Evolutionary conservation across 169 alveolate genomes (phyloP).

Genomic region (Plasmodium fragile): DNA sequence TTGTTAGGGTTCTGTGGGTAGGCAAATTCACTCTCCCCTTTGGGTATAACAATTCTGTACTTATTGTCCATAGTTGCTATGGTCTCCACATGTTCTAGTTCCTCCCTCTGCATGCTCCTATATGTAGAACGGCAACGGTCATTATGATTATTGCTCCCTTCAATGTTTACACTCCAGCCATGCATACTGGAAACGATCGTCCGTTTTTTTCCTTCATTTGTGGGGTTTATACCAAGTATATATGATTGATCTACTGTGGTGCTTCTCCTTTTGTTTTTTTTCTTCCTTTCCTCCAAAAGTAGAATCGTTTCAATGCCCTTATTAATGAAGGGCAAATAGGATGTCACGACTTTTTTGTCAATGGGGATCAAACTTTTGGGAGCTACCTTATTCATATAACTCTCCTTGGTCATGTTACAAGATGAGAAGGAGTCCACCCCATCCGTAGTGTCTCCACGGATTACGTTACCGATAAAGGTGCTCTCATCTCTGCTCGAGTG

Average conservation of each 20-base stretch:
- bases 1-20: not conserved
- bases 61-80: not conserved
- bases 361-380: slow-evolving; percentile 5
- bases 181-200: not conserved
- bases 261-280: slow-evolving; percentile 19
- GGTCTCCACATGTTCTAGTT: not conserved
- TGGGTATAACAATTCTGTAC: slow-evolving; percentile 12
- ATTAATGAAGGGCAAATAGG: slow-evolving; percentile 64
- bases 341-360: slow-evolving; percentile 30
- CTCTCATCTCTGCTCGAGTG: not conserved
- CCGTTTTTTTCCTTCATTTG: not conserved
- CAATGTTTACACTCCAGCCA: not conserved
- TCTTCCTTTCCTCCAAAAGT: not conserved
- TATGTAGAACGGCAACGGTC: not conserved
- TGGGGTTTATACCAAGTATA: not conserved
- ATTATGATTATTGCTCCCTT: not conserved
- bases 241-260: not conserved
- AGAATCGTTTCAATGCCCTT: slow-evolving; percentile 56
- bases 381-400: not conserved
- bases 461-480: not conserved
- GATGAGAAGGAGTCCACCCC: not conserved
- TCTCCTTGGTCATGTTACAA: not conserved
- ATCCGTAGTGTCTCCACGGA: not conserved
- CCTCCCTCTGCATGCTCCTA: not conserved
- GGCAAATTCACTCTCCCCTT: not conserved